These are phyloP conservation scores for Rhodomyrtus psidioides DNA, from an alignment of 441 rosid species.

Conservation along the genomic window DNA sequence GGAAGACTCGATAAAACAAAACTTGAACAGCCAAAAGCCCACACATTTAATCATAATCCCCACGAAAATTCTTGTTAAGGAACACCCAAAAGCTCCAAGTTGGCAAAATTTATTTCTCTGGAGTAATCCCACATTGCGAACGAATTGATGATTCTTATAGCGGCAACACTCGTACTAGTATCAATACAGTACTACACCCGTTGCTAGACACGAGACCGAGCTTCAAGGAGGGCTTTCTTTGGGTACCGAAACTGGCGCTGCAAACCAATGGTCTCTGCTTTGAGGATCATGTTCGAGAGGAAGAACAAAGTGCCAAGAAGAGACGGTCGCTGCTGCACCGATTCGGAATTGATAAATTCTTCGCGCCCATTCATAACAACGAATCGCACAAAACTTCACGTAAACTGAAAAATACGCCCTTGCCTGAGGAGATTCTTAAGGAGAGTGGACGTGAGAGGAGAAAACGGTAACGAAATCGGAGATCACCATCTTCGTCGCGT, in stretches of 20 bases:
- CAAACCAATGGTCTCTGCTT: constrained; percentile 23
- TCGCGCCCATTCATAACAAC: too few species aligned
- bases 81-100: background rate
- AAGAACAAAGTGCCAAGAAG: constrained; percentile 24
- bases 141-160: background rate
- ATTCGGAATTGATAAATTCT: too few species aligned
- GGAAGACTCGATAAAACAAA: background rate
- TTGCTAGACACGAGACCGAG: background rate
- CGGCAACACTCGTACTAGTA: background rate
- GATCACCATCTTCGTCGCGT: too few species aligned
- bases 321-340: constrained; percentile 3
- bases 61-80: background rate
- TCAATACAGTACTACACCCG: background rate
- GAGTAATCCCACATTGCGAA: background rate
- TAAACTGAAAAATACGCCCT: too few species aligned
- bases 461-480: too few species aligned
- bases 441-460: too few species aligned
- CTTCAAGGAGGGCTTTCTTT: background rate
- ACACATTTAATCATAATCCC: background rate
- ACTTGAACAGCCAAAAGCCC: background rate
- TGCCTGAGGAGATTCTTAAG: too few species aligned
- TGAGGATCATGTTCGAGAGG: constrained; percentile 14
- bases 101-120: background rate
- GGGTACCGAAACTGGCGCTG: constrained; percentile 36
- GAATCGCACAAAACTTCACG: too few species aligned